These are phyloP conservation scores for Platanthera guangdongensis DNA, from an alignment of 106 monocot species.

Conservation along the genomic window DNA sequence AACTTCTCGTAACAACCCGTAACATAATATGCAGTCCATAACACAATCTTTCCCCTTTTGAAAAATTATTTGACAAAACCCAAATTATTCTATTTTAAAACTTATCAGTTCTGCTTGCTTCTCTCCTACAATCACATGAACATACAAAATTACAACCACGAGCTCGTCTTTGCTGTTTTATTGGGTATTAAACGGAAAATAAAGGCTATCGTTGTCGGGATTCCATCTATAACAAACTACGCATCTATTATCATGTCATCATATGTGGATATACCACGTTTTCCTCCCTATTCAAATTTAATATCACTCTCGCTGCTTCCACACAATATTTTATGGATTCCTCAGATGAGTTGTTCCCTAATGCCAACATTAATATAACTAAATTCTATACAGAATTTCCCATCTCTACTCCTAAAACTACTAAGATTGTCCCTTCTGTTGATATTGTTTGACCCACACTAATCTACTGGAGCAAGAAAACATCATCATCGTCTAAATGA, in stretches of 20 bases:
- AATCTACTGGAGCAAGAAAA: neutral
- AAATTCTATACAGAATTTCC: neutral
- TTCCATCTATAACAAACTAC: constrained; percentile 1
- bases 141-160: neutral
- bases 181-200: constrained; percentile 3
- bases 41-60: neutral
- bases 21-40: too few species aligned
- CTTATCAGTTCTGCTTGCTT: neutral
- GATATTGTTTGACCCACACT: neutral
- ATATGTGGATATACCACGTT: constrained; percentile 1
- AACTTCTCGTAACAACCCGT: too few species aligned
- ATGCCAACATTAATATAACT: neutral
- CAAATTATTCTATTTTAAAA: constrained; percentile 3
- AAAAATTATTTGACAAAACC: neutral
- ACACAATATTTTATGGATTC: neutral
- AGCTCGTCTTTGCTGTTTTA: neutral
- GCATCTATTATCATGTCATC: constrained; percentile 1
- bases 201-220: constrained; percentile 2
- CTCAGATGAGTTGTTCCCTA: neutral
- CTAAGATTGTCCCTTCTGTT: too few species aligned
- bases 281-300: neutral
- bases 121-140: neutral
- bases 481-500: neutral
- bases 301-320: neutral
- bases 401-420: neutral